Evolutionary conservation across 2,329 filamentous ascomycete species (phyloP).

Genomic region (Verticillium isaacii): DNA sequence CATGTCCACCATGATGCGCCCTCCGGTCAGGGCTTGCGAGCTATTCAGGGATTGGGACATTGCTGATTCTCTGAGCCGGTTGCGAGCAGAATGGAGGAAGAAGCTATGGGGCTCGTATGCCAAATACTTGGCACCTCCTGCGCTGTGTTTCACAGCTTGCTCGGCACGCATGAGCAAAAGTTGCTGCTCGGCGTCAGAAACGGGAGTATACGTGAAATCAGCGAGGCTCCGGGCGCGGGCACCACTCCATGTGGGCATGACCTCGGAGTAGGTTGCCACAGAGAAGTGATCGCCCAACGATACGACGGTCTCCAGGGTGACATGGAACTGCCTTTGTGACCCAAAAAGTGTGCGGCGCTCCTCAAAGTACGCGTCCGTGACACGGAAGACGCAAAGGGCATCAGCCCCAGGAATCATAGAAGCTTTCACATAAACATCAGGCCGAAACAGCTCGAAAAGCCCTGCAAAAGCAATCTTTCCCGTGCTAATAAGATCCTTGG

Average conservation of each 20-base stretch:
- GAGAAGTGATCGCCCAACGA: conserved; percentile 5
- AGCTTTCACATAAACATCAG: conserved; percentile 2
- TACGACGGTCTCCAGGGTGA: conserved; percentile 4
- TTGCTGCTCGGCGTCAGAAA: neutral
- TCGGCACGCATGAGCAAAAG: neutral
- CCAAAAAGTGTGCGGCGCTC: conserved; percentile 5
- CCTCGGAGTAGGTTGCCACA: conserved; percentile 4
- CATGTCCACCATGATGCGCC: conserved; percentile 8
- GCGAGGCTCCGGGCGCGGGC: neutral
- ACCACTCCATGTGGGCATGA: conserved; percentile 2
- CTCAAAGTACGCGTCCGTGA: conserved; percentile 3
- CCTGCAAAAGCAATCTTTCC: conserved; percentile 2
- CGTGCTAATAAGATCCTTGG: neutral
- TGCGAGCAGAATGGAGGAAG: conserved; percentile 4
- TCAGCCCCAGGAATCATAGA: neutral
- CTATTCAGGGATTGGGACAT: conserved; percentile 1
- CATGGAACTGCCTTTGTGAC: conserved; percentile 3
- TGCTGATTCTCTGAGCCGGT: neutral
- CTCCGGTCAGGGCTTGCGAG: neutral
- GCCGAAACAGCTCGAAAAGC: conserved; percentile 4
- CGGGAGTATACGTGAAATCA: conserved; percentile 4
- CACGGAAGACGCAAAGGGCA: neutral
- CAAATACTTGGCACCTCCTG: conserved; percentile 5
- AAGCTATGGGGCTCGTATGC: conserved; percentile 4
- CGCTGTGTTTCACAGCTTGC: neutral